Percentiles rank a stretch among this genome's conserved stretches.
Evolutionary conservation across 2,329 filamentous ascomycete genomes (phyloP).

Genomic region (Lomentospora prolificans): DNA sequence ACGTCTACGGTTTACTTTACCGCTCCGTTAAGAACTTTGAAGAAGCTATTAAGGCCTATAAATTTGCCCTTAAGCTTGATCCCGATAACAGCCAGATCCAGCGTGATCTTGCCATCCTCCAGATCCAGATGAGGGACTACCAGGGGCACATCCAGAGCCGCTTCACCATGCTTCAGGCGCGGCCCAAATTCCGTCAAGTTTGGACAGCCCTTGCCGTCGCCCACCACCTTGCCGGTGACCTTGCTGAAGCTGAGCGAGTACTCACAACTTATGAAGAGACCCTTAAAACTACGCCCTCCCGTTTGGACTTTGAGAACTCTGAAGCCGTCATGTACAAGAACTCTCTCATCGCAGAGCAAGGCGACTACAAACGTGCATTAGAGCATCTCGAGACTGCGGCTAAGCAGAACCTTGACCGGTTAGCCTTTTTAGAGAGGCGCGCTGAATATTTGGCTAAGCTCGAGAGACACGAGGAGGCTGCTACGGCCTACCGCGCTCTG

Average conservation of each 20-base stretch:
- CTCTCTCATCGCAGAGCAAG: constrained; percentile 80
- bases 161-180: constrained; percentile 74
- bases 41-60: constrained; percentile 98
- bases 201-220: constrained; percentile 97
- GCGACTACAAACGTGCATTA: constrained; percentile 71
- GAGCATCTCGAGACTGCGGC: constrained; percentile 73
- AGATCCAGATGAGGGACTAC: constrained; percentile 95
- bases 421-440: constrained; percentile 75
- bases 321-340: constrained; percentile 96
- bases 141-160: constrained; percentile 86
- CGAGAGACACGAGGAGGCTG: constrained; percentile 68
- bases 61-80: constrained; percentile 85
- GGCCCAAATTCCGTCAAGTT: constrained; percentile 75
- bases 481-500: constrained; percentile 68
- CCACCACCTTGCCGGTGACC: constrained; percentile 79
- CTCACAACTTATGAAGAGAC: constrained; percentile 90
- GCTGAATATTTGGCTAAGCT: constrained; percentile 78
- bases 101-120: constrained; percentile 82
- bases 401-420: constrained; percentile 71
- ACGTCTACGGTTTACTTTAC: constrained; percentile 93
- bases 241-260: constrained; percentile 80
- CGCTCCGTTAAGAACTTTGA: constrained; percentile 95
- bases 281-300: constrained; percentile 67
- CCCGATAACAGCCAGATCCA: constrained; percentile 93
- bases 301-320: constrained; percentile 80